Evolutionary conservation across 75 land plant genomes (phyloP), one percentile per base, ranked within the genome.

Genomic region (Larix kaempferi): DNA sequence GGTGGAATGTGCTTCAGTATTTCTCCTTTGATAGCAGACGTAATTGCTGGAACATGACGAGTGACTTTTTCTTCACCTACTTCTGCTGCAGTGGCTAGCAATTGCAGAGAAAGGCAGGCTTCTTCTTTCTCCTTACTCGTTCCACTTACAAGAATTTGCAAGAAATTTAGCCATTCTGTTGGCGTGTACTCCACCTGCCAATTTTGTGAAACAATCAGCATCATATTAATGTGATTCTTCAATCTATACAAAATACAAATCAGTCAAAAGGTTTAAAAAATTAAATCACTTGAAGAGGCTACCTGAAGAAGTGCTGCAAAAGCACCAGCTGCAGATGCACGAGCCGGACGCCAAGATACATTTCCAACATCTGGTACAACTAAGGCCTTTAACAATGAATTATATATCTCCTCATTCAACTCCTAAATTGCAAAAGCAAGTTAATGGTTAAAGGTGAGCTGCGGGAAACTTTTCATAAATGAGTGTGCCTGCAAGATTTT

Each of bases 311-410:
- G 88, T 56, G 76, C 69, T 29, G 83, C 74, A 67, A 94, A 84
- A 59, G 98, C 98, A 39, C 88, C 91, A 74, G 93, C 98, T 71
- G 98, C 93, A 73, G 98, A 90, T 39, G 78, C 81, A 35, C 95
- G 84, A 62, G 89, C 98, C 73, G 93, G 98, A 59, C 86, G 84
- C 85, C 89, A 92, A 67, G 91, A 85, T 76, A 81, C 67, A 74
- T 81, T 82, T 22, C 77, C 88, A 16, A 35, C 82, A 84, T 94
- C 84, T 16, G 89, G 87, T 78, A 87, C 94, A 44, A 65, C 59
- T 74, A 94, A 80, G 26, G 90, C 93, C 67, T 90, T 90, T 58
- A 94, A 35, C 69, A 94, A 78, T 59, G 93, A 83, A 77, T 84
- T 71, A 82, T 92, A 94, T 41, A 90, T 71, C 74, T 84, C 91